Evolutionary conservation across 805 yeast genomes (phyloP).

Genomic region (Starmerella khaoyaiensis): DNA sequence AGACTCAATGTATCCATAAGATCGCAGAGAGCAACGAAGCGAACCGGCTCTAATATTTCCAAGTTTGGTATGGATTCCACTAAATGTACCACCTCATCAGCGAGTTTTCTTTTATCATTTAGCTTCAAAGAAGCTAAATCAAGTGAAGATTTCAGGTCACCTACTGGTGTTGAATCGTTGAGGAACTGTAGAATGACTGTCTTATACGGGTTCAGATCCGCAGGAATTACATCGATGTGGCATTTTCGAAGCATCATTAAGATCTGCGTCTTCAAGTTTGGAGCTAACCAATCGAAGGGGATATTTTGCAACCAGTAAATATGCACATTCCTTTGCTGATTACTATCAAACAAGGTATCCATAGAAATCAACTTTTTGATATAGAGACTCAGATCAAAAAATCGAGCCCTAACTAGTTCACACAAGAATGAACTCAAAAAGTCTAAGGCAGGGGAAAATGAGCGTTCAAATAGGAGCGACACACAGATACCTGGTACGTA

Average conservation of each 20-base stretch:
- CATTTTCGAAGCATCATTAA: slow-evolving; percentile 13
- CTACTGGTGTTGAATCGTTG: too few relatives aligned
- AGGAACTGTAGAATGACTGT: neutral
- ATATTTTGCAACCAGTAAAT: slow-evolving; percentile 35
- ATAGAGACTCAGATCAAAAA: slow-evolving; percentile 52
- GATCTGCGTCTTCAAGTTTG: slow-evolving; percentile 15
- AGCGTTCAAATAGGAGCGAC: slow-evolving; percentile 18
- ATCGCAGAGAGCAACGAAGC: neutral
- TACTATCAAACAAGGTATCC: slow-evolving; percentile 57
- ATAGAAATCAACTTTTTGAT: slow-evolving; percentile 72
- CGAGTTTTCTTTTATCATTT: slow-evolving; percentile 4
- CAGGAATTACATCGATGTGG: too few relatives aligned
- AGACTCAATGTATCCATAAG: slow-evolving; percentile 5
- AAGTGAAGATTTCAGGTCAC: too few relatives aligned
- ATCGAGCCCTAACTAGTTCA: slow-evolving; percentile 36
- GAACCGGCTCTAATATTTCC: neutral
- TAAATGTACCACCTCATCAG: slow-evolving; percentile 2
- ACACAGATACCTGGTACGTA: slow-evolving; percentile 17
- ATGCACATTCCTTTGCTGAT: slow-evolving; percentile 32
- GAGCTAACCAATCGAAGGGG: slow-evolving; percentile 21
- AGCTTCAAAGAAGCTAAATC: too few relatives aligned
- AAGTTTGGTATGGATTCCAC: neutral
- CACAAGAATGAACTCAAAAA: slow-evolving; percentile 33
- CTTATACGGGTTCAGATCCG: too few relatives aligned
- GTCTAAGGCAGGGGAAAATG: slow-evolving; percentile 6